Base-by-base conservation (phyloP, 2,329 filamentous ascomycete species). In the Trichoderma arundinaceum region DNA sequence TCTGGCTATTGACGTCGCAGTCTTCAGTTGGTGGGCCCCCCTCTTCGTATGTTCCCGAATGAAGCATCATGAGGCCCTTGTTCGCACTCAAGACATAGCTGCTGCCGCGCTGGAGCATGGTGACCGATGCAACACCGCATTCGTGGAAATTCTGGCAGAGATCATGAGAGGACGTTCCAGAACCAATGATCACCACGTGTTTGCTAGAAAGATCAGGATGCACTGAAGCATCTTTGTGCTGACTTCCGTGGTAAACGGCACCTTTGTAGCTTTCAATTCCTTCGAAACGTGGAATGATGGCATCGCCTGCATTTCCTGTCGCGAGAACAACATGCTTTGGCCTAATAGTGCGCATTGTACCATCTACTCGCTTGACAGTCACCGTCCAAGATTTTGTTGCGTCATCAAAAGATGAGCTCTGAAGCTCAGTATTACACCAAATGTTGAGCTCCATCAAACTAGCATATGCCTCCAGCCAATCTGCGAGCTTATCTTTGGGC, bases 401-500 rank as follows among this genome's bases (percentile, higher is more conserved):
- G 0, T 86, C 83, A 33, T 86, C 80, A 79, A 83, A 89, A 1
- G 76, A 76, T 0, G 83, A 78, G 0, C 77, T 74, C 1, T 73
- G 74, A 0, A 90, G 70, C 1, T 77, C 82, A 0, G 86, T 86
- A 8, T 75, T 77, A 0, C 80, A 84, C 88, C 88, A 91, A 32
- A 90, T 82, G 67, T 91, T 89, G 46, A 91, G 81, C 69, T 91
- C 89, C 32, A 91, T 79, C 0, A 86, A 75, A 9, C 79, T 82
- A 0, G 84, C 88, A 69, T 91, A 91, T 0, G 83, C 78, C 68
- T 90, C 88, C 66, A 91, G 87, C 77, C 86, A 92, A 53, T 90
- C 87, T 1, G 82, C 89, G 0, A 91, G 78, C 71, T 91, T 91
- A 74, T 91, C 88, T 72, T 90, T 91, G 4, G 88, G 88, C 0